phyloP scores from a whole-genome alignment of 352 stramenopile species.

The Phytophthora constricta region DNA sequence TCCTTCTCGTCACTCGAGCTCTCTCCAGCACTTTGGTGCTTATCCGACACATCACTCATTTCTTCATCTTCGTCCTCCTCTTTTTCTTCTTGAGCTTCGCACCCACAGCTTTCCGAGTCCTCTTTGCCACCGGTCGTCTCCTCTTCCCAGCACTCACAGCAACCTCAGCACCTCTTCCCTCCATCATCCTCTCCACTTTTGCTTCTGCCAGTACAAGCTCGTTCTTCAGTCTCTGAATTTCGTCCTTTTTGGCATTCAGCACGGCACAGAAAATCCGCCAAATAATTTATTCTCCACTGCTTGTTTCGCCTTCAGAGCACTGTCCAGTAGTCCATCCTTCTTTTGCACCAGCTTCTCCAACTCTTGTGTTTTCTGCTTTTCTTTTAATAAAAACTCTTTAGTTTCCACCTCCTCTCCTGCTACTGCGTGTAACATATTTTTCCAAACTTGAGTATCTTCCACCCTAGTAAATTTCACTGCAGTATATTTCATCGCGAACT shows the following conservation, averaged over 20 bases:
- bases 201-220: constrained; percentile 30
- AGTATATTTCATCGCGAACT: constrained; percentile 66
- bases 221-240: constrained; percentile 50
- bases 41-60: constrained; percentile 13
- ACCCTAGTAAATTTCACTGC: constrained; percentile 35
- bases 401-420: constrained; percentile 16
- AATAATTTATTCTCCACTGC: constrained; percentile 49
- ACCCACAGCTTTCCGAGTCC: constrained; percentile 11
- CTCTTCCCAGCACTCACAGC: constrained; percentile 14
- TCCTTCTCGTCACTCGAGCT: constrained; percentile 26
- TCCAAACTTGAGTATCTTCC: constrained; percentile 29
- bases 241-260: constrained; percentile 71
- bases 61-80: constrained; percentile 23
- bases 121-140: constrained; percentile 14
- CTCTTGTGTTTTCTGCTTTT: constrained; percentile 30
- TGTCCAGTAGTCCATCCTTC: constrained; percentile 58
- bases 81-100: constrained; percentile 44
- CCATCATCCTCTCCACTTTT: not conserved
- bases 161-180: constrained; percentile 1
- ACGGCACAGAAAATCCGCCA: constrained; percentile 53
- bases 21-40: constrained; percentile 2
- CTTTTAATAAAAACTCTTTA: constrained; percentile 15
- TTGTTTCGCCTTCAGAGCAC: constrained; percentile 51
- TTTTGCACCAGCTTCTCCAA: constrained; percentile 44
- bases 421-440: constrained; percentile 41